Conservation (phyloP, 164 flowering plant genomes). For the Macadamia integrifolia region DNA sequence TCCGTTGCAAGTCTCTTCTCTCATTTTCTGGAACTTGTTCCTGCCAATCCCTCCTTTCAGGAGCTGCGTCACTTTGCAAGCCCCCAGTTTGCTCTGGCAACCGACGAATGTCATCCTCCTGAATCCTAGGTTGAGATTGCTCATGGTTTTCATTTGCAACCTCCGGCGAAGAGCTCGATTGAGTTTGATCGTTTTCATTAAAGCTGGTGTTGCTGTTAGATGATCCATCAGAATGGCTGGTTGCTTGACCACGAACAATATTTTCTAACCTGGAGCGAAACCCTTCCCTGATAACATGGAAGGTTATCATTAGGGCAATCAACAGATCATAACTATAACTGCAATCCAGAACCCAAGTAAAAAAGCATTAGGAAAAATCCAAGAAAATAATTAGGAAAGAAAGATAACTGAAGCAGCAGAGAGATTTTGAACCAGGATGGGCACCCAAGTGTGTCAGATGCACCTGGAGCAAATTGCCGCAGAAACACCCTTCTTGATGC, state of each 20-base stretch:
- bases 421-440: no score
- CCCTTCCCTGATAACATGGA: conserved; percentile 60
- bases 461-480: no score
- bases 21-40: conserved; percentile 45
- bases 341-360: neutral
- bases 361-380: neutral
- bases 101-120: conserved; percentile 28
- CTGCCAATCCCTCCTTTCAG: conserved; percentile 34
- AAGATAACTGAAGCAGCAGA: no score
- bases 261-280: conserved; percentile 76
- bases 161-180: conserved; percentile 29
- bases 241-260: conserved; percentile 85
- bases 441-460: no score
- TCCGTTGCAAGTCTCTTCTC: conserved; percentile 42
- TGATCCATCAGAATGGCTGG: conserved; percentile 49
- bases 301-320: neutral
- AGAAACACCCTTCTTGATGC: no score
- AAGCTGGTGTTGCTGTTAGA: conserved; percentile 32
- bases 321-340: neutral
- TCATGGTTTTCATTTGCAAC: conserved; percentile 34
- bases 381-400: neutral
- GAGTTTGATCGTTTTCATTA: conserved; percentile 38
- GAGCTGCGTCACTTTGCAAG: conserved; percentile 23
- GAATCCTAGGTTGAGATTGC: conserved; percentile 30
- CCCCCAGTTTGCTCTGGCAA: conserved; percentile 28